These are phyloP conservation scores for Leersia perrieri DNA, from an alignment of 176 grass and related monocot species.

Conservation along the genomic window DNA sequence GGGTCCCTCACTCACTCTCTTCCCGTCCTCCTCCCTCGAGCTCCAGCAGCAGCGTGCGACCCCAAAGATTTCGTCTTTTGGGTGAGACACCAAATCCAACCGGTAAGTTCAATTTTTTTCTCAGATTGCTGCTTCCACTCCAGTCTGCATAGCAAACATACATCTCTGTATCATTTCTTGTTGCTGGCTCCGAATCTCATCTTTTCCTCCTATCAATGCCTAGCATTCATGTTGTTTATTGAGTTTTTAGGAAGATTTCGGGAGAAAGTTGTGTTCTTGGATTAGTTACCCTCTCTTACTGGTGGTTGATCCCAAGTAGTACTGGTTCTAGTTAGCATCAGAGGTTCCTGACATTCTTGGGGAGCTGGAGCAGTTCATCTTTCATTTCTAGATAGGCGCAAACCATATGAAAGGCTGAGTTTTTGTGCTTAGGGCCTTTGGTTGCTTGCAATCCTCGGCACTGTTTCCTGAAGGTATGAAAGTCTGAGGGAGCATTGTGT, in stretches of 20 bases:
- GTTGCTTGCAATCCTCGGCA: not conserved
- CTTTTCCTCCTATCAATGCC: not conserved
- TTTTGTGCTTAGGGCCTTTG: not conserved
- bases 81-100: not conserved
- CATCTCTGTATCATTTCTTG: not conserved
- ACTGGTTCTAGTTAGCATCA: not conserved
- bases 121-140: not conserved
- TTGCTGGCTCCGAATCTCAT: not conserved
- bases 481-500: not conserved
- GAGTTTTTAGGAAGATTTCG: not conserved
- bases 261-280: not conserved
- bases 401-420: not conserved
- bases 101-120: slow-evolving; percentile 6
- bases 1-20: no score
- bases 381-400: not conserved
- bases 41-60: not conserved
- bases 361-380: not conserved
- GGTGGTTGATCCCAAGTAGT: not conserved
- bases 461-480: not conserved
- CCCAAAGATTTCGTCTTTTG: not conserved
- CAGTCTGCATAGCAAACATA: no score
- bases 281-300: not conserved
- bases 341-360: not conserved
- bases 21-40: not conserved
- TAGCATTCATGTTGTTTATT: not conserved